phyloP scores from a whole-genome alignment of 2,329 filamentous ascomycete species.

The Septoria linicola region DNA sequence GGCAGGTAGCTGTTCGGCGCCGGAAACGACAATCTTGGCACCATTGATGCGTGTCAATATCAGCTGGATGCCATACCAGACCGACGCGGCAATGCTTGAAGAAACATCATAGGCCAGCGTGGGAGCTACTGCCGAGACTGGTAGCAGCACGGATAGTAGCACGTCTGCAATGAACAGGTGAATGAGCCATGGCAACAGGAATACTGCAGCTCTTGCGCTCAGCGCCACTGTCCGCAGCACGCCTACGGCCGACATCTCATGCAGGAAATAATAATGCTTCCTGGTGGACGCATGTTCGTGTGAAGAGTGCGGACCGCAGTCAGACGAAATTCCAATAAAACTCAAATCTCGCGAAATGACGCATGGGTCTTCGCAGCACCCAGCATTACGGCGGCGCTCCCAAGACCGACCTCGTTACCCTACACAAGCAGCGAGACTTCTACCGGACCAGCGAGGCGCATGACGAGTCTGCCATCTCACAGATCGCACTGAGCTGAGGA shows the following conservation, averaged over 20 bases:
- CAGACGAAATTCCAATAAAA: too few species aligned
- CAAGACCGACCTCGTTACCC: too few species aligned
- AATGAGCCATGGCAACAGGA: slow-evolving; percentile 52
- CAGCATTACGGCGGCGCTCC: too few species aligned
- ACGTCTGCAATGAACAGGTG: slow-evolving; percentile 55
- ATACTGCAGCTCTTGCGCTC: slow-evolving; percentile 38
- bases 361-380: too few species aligned
- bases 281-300: too few species aligned
- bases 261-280: too few species aligned
- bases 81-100: slow-evolving; percentile 54
- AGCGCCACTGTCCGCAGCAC: slow-evolving; percentile 37
- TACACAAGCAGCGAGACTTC: too few species aligned
- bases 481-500: too few species aligned
- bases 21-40: slow-evolving; percentile 55
- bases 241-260: background rate
- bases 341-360: too few species aligned
- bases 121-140: slow-evolving; percentile 41
- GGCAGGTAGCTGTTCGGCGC: slow-evolving; percentile 49
- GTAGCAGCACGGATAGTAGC: slow-evolving; percentile 40
- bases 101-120: slow-evolving; percentile 55
- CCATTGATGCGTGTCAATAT: slow-evolving; percentile 58
- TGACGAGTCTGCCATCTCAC: too few species aligned
- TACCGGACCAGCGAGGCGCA: too few species aligned
- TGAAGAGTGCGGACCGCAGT: too few species aligned
- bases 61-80: slow-evolving; percentile 59